Percentiles rank a stretch among this genome's conserved stretches.
These are phyloP conservation scores for Lyophyllum decastes DNA, from an alignment of 768 basidiomycete genomes.

Conservation along the genomic window DNA sequence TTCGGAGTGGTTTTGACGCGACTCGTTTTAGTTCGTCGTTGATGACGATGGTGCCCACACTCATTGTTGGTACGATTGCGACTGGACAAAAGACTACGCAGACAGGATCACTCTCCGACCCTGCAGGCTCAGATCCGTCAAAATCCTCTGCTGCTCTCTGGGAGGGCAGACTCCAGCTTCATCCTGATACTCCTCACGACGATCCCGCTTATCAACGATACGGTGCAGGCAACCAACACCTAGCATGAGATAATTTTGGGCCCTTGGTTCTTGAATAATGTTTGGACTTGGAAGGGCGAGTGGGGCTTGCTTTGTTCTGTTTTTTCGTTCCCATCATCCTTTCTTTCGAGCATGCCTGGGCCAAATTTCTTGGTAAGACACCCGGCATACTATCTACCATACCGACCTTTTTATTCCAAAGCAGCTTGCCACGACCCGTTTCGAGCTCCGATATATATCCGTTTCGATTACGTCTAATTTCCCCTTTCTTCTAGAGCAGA, in stretches of 20 bases:
- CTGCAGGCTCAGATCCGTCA: constrained; percentile 75
- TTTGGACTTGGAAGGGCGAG: background rate
- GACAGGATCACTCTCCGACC: constrained; percentile 65
- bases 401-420: background rate
- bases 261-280: background rate
- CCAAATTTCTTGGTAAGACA: background rate
- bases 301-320: background rate
- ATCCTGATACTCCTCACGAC: constrained; percentile 78
- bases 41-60: constrained; percentile 54
- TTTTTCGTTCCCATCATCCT: background rate
- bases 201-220: constrained; percentile 50
- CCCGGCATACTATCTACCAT: background rate
- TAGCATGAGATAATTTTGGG: background rate
- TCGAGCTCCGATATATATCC: background rate
- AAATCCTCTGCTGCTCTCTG: constrained; percentile 79
- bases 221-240: constrained; percentile 19
- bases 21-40: constrained; percentile 27
- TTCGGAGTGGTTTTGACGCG: constrained; percentile 7
- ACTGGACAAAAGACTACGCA: constrained; percentile 71
- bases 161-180: constrained; percentile 85
- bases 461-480: no score
- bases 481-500: background rate
- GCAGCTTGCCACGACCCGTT: background rate
- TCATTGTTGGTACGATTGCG: constrained; percentile 50
- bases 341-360: background rate